Evolutionary conservation across 805 yeast genomes (phyloP).

Genomic region (Yarrowia osloensis): DNA sequence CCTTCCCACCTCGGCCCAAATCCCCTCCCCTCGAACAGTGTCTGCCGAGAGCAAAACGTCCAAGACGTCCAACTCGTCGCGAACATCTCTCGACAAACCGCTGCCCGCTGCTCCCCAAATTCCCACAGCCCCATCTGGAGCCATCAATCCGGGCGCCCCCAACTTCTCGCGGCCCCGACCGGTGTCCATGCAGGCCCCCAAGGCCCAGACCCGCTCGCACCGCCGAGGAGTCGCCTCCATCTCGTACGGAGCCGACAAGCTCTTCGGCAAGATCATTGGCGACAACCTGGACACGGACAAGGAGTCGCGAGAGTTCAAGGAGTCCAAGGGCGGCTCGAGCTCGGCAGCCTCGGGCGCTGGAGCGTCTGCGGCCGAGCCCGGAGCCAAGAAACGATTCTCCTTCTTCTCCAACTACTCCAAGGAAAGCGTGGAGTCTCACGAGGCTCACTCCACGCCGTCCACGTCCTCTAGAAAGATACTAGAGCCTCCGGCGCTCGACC

Average conservation of each 20-base stretch:
- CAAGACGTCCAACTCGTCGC: background rate
- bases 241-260: conserved; percentile 38
- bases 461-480: conserved; percentile 33
- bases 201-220: conserved; percentile 31
- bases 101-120: background rate
- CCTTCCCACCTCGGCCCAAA: background rate
- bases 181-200: conserved; percentile 30
- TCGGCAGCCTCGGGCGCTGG: background rate
- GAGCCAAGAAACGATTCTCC: conserved; percentile 22
- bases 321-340: background rate
- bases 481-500: conserved; percentile 35
- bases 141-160: conserved; percentile 6
- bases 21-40: background rate
- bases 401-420: conserved; percentile 30
- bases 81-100: background rate
- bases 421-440: conserved; percentile 19
- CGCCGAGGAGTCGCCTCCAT: conserved; percentile 37
- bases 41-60: conserved; percentile 2
- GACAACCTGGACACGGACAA: conserved; percentile 20
- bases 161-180: conserved; percentile 29
- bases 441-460: conserved; percentile 17
- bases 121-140: background rate
- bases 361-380: background rate
- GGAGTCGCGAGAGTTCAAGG: background rate
- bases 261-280: conserved; percentile 37